A percentile compares a stretch with the other conserved stretches of the same genome.
Conservation (phyloP, 2,329 filamentous ascomycete species). For the Trichophyton schoenleinii region DNA sequence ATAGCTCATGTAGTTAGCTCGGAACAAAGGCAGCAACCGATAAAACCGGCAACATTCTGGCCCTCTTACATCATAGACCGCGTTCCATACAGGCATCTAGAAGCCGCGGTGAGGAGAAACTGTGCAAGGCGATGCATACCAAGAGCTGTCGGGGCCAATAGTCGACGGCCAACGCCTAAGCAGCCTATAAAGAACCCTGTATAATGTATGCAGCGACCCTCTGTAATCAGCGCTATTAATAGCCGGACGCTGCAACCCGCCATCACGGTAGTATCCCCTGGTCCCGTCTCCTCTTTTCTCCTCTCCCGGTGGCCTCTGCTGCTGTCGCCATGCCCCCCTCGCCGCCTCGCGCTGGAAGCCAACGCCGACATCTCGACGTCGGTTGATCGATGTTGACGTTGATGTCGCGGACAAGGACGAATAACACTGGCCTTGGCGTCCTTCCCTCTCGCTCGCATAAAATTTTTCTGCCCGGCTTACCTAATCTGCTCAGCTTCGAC, state of each 20-base stretch:
- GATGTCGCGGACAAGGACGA: background rate
- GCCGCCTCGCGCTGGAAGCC: no score
- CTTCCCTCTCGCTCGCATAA: background rate
- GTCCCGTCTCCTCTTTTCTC: no score
- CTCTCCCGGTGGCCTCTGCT: background rate
- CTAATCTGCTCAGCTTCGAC: background rate
- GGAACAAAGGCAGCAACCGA: no score
- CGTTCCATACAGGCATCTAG: background rate
- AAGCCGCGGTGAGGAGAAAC: background rate
- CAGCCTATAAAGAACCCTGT: conserved; percentile 3
- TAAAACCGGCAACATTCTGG: background rate
- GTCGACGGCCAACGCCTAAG: background rate
- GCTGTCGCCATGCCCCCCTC: no score
- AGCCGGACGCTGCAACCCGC: background rate
- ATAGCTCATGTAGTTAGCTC: no score
- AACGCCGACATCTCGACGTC: background rate
- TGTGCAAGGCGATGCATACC: background rate
- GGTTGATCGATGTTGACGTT: background rate
- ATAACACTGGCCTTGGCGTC: background rate
- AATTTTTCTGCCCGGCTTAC: background rate
- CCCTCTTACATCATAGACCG: background rate
- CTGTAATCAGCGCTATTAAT: background rate
- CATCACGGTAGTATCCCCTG: background rate
- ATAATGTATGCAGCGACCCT: background rate
- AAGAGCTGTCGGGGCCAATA: background rate